Base-by-base conservation (phyloP, 1,284 basidiomycete genomes). In the Sporisorium graminicola region DNA sequence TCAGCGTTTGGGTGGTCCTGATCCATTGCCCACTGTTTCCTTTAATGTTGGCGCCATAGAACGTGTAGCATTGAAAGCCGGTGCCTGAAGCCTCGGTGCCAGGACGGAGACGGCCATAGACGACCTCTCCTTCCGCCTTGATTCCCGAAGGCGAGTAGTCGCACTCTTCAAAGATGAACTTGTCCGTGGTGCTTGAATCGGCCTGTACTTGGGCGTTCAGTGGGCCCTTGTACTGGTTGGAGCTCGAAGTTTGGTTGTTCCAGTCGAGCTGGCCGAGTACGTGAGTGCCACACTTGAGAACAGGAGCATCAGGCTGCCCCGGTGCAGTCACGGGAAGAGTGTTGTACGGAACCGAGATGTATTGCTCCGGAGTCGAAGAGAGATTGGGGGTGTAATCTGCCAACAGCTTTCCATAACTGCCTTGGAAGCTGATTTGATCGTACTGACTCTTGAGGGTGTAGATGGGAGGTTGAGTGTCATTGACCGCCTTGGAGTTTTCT, bases 81-180 rank as follows among this genome's bases (percentile, higher is more conserved):
- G n/a, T n/a, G n/a, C n/a, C n/a, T n/a, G n/a, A n/a, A n/a, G n/a
- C n/a, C n/a, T 72, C 64, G 33, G 43, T 55, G n/a, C 29, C 54
- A n/a, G 64, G 69, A 9, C 64, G 69, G 16, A 72, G 44, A 10
- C 69, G 63, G 20, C 69, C 69, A 42, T 72, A 72, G 7, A 57
- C 56, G 29, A 22, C 5, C 12, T 62, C 44, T 20, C 27, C 59
- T 7, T 35, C 29, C 14, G 42, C n/a, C 29, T 52, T 49, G 56
- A 56, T 18, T 22, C 69, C 69, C 3, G 24, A 12, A 24, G 46
- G n/a, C n/a, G 58, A 64, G 44, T 58, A 72, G 50, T 62, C 59
- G 40, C 69, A 72, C 59, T 62, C 37, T 46, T 72, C 58, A 24
- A 72, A 67, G 44, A 72, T 35, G 53, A 72, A 72, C 18, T 47